These are phyloP conservation scores for Apiospora sp. DNA, from an alignment of 2,329 filamentous ascomycete species.

Conservation along the genomic window DNA sequence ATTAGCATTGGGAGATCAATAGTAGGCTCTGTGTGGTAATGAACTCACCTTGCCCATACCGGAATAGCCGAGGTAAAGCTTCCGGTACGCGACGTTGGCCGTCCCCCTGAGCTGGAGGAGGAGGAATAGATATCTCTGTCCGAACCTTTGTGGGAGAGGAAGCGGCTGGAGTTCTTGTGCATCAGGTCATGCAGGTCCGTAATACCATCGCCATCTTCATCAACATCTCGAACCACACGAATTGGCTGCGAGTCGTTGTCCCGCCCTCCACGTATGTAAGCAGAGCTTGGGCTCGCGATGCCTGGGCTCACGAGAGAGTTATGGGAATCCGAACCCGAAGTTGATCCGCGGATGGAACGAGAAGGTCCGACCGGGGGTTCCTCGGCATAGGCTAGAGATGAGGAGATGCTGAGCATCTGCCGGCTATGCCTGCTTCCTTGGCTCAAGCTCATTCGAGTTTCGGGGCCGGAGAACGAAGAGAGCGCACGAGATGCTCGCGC, in stretches of 20 bases:
- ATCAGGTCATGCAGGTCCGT: conserved; percentile 64
- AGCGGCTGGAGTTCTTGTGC: conserved; percentile 59
- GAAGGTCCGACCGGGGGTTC: conserved; percentile 40
- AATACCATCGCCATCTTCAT: conserved; percentile 71
- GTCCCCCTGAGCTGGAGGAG: conserved; percentile 52
- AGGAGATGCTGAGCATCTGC: conserved; percentile 65
- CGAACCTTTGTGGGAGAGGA: conserved; percentile 60
- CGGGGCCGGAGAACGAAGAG: conserved; percentile 52
- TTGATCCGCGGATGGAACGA: not conserved
- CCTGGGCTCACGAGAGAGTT: conserved; percentile 11
- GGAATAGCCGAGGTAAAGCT: conserved; percentile 59
- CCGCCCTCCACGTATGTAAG: conserved; percentile 49
- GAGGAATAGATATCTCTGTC: conserved; percentile 63
- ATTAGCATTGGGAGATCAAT: conserved; percentile 29
- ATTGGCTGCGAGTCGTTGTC: conserved; percentile 45
- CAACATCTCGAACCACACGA: conserved; percentile 62
- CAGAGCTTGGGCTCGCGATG: conserved; percentile 47
- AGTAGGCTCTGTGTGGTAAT: not conserved
- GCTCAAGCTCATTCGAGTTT: conserved; percentile 59
- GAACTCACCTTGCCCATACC: conserved; percentile 59
- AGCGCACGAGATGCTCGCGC: conserved; percentile 57
- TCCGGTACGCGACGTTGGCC: conserved; percentile 40
- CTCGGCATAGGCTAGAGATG: conserved; percentile 53
- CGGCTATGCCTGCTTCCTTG: conserved; percentile 57
- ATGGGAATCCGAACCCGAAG: conserved; percentile 1